Percentiles rank a stretch among this genome's conserved stretches.
Conservation (phyloP, 192 early-diverging fungal genomes). For the Coemansia sp. region DNA sequence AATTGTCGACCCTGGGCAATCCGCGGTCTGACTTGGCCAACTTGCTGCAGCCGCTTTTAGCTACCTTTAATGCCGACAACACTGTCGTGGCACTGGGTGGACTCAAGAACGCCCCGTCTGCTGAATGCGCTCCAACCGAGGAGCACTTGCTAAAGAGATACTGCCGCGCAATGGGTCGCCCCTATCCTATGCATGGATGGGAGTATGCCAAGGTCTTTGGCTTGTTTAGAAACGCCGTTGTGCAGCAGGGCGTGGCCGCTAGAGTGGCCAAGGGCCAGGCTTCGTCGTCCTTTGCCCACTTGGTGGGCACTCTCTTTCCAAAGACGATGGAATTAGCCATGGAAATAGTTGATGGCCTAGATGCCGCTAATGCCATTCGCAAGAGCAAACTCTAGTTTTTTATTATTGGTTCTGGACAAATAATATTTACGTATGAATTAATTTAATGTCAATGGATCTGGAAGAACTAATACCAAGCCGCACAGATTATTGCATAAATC, state of each 20-base stretch:
- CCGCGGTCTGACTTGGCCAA: conserved; percentile 89
- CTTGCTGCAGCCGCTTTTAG: conserved; percentile 68
- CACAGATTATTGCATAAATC: not conserved
- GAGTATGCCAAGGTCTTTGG: conserved; percentile 81
- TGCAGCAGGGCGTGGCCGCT: conserved; percentile 86
- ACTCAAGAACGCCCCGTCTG: conserved; percentile 42
- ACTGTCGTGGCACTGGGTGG: conserved; percentile 28
- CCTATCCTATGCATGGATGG: conserved; percentile 69
- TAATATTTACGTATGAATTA: not conserved
- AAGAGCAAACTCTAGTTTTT: conserved; percentile 31
- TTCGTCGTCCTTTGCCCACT: conserved; percentile 61
- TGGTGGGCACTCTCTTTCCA: conserved; percentile 36
- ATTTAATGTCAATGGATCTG: not conserved
- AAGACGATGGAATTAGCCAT: conserved; percentile 53
- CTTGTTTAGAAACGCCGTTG: conserved; percentile 80
- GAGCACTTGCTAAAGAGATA: conserved; percentile 69
- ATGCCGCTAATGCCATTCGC: conserved; percentile 7
- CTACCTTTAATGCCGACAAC: conserved; percentile 30
- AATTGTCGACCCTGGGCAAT: conserved; percentile 86
- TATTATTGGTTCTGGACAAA: not conserved
- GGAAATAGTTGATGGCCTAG: conserved; percentile 53
- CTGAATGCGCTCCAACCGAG: conserved; percentile 60
- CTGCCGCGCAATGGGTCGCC: conserved; percentile 55
- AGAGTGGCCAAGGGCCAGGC: conserved; percentile 83
- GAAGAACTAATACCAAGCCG: not conserved